A percentile compares a stretch with the other conserved stretches of the same genome.
Evolutionary conservation across 2,329 filamentous ascomycete species (phyloP).

Genomic region (Sclerotinia borealis): DNA sequence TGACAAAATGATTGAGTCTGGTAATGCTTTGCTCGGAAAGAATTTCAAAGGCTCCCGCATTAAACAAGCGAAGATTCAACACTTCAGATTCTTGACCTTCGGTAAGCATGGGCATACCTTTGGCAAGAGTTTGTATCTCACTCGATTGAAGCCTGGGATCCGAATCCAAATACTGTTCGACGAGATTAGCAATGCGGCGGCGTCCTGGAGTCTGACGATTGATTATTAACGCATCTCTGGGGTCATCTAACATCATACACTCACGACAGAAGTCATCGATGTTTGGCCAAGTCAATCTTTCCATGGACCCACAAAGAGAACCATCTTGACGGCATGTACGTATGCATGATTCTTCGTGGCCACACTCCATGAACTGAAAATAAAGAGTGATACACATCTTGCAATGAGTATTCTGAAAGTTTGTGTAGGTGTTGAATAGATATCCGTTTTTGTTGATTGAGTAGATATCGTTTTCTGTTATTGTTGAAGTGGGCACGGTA

Average conservation of each 20-base stretch:
- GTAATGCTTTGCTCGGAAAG: neutral
- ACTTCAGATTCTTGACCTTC: too few relatives aligned
- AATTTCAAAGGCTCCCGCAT: neutral
- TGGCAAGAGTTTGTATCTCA: too few relatives aligned
- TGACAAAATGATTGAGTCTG: neutral
- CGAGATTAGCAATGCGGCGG: too few relatives aligned
- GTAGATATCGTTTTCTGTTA: too few relatives aligned
- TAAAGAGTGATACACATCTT: neutral
- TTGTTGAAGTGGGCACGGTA: too few relatives aligned
- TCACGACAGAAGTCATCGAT: neutral
- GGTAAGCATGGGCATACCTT: too few relatives aligned
- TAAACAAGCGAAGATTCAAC: neutral
- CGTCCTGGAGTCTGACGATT: too few relatives aligned
- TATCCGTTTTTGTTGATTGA: neutral
- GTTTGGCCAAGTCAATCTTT: neutral
- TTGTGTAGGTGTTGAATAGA: neutral
- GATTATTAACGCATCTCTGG: neutral
- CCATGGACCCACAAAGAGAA: neutral
- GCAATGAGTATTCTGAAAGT: neutral
- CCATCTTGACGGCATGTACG: neutral
- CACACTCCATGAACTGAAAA: fast-evolving
- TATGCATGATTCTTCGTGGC: fast-evolving
- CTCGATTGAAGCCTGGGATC: too few relatives aligned
- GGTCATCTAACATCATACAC: neutral
- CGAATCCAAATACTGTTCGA: too few relatives aligned